Base-by-base conservation (phyloP, 805 yeast genomes). In the Jamesozyma piceae region DNA sequence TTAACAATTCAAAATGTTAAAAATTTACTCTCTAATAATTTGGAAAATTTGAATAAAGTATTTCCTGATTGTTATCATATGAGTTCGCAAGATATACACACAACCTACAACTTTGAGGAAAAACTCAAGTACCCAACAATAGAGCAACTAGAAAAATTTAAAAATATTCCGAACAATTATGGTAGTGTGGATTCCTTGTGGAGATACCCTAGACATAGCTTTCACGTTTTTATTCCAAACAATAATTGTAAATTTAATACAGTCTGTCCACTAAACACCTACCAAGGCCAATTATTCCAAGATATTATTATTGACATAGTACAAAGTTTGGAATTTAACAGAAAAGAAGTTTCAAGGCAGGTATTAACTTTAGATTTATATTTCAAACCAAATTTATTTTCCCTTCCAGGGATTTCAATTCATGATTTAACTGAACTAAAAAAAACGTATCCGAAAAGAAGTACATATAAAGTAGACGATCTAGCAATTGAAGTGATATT, bases 381-480 rank as follows among this genome's bases (percentile, higher is more conserved):
- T 54, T 86, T 86, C 67, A 70, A 73, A 47, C 69, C 74, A 14
- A 72, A 72, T 30, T 47, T 69, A 17, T 82, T 82, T 61, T 73
- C 82, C 1, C 69, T 72, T 30, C 75, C 90, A 1, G 90, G 88
- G 17, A 72, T 81, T 2, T 73, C 88, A 1, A 68, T 86, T 39
- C 92, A 84, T 49, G 76, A 75, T 43, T 65, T 87, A 38, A 60
- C 61, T 34, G 63, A 60, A 18, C 58, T 65, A 15, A 57, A 61
- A 24, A 49, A 53, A 21, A 64, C 66, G 30, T 65, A 62, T 43
- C 51, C 54, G 18, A 55, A 52, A 8, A 48, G 41, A 3, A 76
- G 90, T 0, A 83, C 94, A 0, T 85, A 85, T 85, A 88, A 87
- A 57, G 74, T 85, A 43, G 96, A 89, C 60, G 95, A 86, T 55